Percentiles rank a stretch among this genome's conserved stretches.
These are phyloP conservation scores for Pseudoscleropodium purum DNA, from an alignment of 225 moss, liverwort and hornwort species.

Conservation along the genomic window DNA sequence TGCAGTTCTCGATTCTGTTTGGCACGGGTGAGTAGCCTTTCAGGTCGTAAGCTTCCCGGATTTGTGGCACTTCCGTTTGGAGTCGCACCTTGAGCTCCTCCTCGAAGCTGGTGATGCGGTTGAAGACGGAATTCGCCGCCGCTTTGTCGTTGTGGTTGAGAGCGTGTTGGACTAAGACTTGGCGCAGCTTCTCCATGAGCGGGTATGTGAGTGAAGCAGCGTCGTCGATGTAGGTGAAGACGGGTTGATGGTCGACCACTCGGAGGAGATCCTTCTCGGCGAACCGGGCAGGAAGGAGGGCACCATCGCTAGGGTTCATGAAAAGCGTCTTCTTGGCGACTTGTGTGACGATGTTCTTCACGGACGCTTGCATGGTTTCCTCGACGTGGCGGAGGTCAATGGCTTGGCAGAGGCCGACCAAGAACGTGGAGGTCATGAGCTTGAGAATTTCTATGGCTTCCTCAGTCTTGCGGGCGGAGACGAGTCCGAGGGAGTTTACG, in stretches of 20 bases:
- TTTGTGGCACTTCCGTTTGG: constrained; percentile 15
- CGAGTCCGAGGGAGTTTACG: constrained; percentile 55
- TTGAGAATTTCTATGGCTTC: constrained; percentile 45
- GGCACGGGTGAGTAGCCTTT: constrained; percentile 28
- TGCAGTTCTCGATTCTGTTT: constrained; percentile 40
- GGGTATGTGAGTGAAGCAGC: constrained; percentile 47
- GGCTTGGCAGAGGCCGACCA: constrained; percentile 42
- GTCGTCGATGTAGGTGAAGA: constrained; percentile 65
- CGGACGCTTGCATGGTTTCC: constrained; percentile 61
- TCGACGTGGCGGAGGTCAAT: constrained; percentile 64
- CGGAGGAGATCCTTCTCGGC: constrained; percentile 54
- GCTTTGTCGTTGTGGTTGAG: constrained; percentile 20
- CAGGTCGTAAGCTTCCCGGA: constrained; percentile 25
- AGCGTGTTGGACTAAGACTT: constrained; percentile 36
- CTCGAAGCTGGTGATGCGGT: constrained; percentile 31
- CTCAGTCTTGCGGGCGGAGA: constrained; percentile 48
- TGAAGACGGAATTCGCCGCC: constrained; percentile 5
- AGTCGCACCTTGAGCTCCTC: constrained; percentile 32
- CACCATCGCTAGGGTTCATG: background rate
- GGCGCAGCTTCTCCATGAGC: constrained; percentile 44
- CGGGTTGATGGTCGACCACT: constrained; percentile 57
- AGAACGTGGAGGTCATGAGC: constrained; percentile 39
- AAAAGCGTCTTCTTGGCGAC: constrained; percentile 53
- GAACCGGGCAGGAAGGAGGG: constrained; percentile 11
- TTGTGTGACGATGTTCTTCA: constrained; percentile 41